phyloP scores from a whole-genome alignment of 2,329 filamentous ascomycete species.

The Ambrosiella xylebori region DNA sequence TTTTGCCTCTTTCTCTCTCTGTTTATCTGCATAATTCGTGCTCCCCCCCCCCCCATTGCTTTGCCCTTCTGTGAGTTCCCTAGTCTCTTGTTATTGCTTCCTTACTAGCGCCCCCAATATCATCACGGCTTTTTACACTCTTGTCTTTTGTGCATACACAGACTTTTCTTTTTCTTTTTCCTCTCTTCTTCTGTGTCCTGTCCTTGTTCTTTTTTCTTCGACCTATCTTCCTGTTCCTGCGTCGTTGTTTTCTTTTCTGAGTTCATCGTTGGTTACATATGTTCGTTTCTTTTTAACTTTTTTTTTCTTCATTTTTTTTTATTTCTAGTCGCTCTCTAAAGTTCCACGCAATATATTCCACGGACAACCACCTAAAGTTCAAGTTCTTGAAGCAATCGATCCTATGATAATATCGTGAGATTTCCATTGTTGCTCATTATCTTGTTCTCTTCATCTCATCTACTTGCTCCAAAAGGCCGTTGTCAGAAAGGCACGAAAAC shows the following conservation, averaged over 20 bases:
- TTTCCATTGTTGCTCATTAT: background rate
- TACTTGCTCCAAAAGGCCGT: background rate
- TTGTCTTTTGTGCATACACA: background rate
- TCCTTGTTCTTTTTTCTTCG: conserved; percentile 11
- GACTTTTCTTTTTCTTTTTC: background rate
- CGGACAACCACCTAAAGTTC: conserved; percentile 23
- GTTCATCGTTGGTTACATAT: conserved; percentile 15
- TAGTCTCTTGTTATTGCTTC: too few species aligned
- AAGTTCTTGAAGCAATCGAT: conserved; percentile 11
- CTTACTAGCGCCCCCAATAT: background rate
- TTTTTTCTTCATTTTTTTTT: conserved; percentile 15
- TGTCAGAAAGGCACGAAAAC: conserved; percentile 3
- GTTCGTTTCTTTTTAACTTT: conserved; percentile 16
- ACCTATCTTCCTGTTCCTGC: conserved; percentile 20
- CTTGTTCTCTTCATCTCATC: background rate
- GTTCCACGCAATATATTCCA: conserved; percentile 19
- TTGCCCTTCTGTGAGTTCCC: background rate
- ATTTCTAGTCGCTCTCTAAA: conserved; percentile 35
- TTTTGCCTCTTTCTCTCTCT: background rate
- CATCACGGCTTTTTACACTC: background rate
- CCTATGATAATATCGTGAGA: conserved; percentile 4
- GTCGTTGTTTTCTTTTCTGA: conserved; percentile 19
- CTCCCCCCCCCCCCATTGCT: background rate
- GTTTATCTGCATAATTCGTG: background rate
- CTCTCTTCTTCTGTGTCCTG: background rate